Base-by-base conservation (phyloP, 345 rosid species). In the Pugionium cornutum region DNA sequence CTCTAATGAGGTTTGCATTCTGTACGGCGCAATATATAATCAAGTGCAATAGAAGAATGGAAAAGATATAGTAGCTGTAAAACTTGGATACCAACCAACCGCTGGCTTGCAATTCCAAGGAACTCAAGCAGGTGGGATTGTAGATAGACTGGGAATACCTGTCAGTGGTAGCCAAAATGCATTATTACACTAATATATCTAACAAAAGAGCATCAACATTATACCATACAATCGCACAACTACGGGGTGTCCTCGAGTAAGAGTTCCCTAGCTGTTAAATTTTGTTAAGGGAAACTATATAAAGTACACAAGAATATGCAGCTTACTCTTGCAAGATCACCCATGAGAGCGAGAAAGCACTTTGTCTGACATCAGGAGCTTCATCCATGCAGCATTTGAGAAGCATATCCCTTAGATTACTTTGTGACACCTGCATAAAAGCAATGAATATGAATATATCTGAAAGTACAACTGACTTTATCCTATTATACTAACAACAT, bases 291-390 rank as follows among this genome's bases (percentile, higher is more conserved):
- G 36, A 43, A 10, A 18, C 41, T 44, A 33, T 41, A 5, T n/a
- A 3, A 59, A 45, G 45, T 7, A 53, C 37, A 45, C 25, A 25
- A 9, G 11, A 33, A 55, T 6, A 33, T 39, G 59, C 18, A 56
- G 67, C 89, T 69, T 79, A 94, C 97, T 71, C 77, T 77, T 26
- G 81, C 79, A 64, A 90, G 88, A 73, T 90, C 97, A 33, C 92
- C 95, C 51, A 90, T 79, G 35, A 90, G 89, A 9, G 95, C 97
- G 82, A 88, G 82, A 88, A 90, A 18, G 95, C 90, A 81, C 97
- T 90, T 79, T 90, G 97, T 45, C 89, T 81, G 64, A 90, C 76
- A 81, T 90, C 92, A 69, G 75, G 35, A 66, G 80, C 85, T 68
- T 88, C 91, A 71, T 90, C 95, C 81, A 75, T 83, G 77, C 99